Base-by-base conservation (phyloP, 768 basidiomycete genomes). In the Suillus brevipes region DNA sequence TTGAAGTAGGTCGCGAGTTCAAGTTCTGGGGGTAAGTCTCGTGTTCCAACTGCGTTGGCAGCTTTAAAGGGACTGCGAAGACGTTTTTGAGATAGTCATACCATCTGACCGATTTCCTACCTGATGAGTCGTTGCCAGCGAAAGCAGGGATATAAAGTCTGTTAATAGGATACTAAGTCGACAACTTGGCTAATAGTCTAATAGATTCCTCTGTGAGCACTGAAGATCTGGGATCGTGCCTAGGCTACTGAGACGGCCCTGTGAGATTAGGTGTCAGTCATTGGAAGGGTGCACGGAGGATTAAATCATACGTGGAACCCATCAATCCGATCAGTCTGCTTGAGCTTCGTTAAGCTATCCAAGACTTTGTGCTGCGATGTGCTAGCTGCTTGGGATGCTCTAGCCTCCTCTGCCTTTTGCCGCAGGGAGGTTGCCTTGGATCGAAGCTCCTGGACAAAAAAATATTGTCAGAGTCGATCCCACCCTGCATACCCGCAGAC, bases 241-340 rank as follows among this genome's bases (percentile, higher is more conserved):
- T 3, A 99, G 87, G 73, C 88, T 91, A 42, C 97, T 96, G 2
- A 99, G 84, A 36, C 97, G 94, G 7, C 97, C 97, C 95, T 97
- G 68, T 0, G 50, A 8, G 60, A 40, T 37, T 31, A 23, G 38
- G 42, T 42, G 42, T 69, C 38, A 40, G 23, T 16, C 25, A 36
- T 14, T 1, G 12, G 4, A 55, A 55, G 43, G 8, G 6, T 31
- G 45, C 25, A n/a, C 34, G 0, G 14, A 36, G 13, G 13, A 58
- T 9, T 20, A 61, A 16, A 78, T 55, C 92, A 69, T 72, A 97
- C 97, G 77, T 98, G 92, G 80, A 98, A 99, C 8, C 96, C 95
- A n/a, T 83, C 81, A 63, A 97, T 87, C 6, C 94, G 88, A 6
- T 96, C 97, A 57, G 88, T 81, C 42, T 88, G 86, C 69, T 87